Percentiles rank a stretch among this genome's conserved stretches.
phyloP scores from a whole-genome alignment of 2,329 filamentous ascomycete species.

The Trichophyton simii region DNA sequence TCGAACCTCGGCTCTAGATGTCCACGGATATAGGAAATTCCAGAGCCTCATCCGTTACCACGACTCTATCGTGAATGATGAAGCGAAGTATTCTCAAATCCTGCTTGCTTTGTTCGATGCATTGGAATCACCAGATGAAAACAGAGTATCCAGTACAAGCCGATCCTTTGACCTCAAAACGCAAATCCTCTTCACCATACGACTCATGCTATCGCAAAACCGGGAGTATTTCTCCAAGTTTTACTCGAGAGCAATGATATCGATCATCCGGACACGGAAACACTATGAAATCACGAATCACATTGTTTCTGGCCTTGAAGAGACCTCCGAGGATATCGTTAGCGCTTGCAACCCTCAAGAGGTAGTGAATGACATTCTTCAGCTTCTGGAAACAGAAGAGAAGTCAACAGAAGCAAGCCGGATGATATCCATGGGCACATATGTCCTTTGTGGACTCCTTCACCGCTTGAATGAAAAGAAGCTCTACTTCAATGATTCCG shows the following conservation, averaged over 20 bases:
- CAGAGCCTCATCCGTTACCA: conserved; percentile 30
- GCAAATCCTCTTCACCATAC: conserved; percentile 31
- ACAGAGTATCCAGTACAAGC: conserved; percentile 17
- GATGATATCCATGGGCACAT: conserved; percentile 26
- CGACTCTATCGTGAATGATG: conserved; percentile 24
- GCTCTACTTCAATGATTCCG: conserved; percentile 11
- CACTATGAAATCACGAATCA: conserved; percentile 29
- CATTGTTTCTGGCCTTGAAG: conserved; percentile 30
- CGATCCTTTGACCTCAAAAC: conserved; percentile 28
- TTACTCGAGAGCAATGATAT: conserved; percentile 25
- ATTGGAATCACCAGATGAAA: conserved; percentile 22
- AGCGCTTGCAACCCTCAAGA: conserved; percentile 19
- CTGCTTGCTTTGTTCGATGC: conserved; percentile 27
- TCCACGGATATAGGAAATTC: conserved; percentile 32
- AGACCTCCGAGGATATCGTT: conserved; percentile 27
- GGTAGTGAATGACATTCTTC: conserved; percentile 25
- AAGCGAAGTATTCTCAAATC: conserved; percentile 27
- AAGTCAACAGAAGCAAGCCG: conserved; percentile 22
- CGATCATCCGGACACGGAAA: conserved; percentile 27
- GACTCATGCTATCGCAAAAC: conserved; percentile 28
- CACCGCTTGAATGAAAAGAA: conserved; percentile 16
- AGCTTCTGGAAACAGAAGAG: conserved; percentile 21
- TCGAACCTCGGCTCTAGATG: conserved; percentile 25
- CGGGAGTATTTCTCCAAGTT: conserved; percentile 24
- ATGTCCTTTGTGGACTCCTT: conserved; percentile 21